phyloP scores from a whole-genome alignment of 2,329 filamentous ascomycete genomes.

The Trichoderma sp. region DNA sequence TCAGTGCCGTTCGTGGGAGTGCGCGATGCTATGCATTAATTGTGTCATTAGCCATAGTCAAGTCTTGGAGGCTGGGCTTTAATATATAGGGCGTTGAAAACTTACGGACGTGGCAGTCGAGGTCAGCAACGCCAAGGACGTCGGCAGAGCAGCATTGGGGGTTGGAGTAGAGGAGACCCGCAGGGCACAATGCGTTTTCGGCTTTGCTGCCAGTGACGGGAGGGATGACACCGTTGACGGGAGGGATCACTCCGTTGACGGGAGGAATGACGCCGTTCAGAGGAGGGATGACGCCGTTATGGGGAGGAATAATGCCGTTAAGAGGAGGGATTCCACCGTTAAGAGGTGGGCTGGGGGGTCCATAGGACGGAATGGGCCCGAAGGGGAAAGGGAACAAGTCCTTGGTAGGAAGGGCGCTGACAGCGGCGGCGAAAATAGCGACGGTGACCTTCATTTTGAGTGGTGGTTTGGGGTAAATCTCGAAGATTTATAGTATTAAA shows the following conservation, averaged over 20 bases:
- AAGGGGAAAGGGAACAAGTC: neutral
- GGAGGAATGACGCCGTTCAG: neutral
- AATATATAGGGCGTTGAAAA: neutral
- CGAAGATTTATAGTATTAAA: constrained; percentile 4
- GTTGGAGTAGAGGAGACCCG: neutral
- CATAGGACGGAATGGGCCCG: neutral
- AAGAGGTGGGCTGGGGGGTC: neutral
- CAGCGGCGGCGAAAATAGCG: constrained; percentile 28
- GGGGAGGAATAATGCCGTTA: neutral
- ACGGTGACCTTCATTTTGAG: constrained; percentile 33
- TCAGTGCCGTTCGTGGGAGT: neutral
- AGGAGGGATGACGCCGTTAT: neutral
- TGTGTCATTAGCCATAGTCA: neutral
- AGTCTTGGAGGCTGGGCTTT: neutral
- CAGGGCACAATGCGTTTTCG: neutral
- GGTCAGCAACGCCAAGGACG: constrained; percentile 19
- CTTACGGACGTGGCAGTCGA: constrained; percentile 29
- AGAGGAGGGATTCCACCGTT: neutral
- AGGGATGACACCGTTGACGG: neutral
- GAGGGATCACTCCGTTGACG: neutral
- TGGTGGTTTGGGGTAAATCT: neutral
- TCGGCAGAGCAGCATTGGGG: constrained; percentile 28
- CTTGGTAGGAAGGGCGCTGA: constrained; percentile 29
- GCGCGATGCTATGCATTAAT: neutral
- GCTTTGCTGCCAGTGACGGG: too few relatives aligned